Evolutionary conservation across 2,329 filamentous ascomycete species (phyloP).

Genomic region (Trichoderma aggressivum): DNA sequence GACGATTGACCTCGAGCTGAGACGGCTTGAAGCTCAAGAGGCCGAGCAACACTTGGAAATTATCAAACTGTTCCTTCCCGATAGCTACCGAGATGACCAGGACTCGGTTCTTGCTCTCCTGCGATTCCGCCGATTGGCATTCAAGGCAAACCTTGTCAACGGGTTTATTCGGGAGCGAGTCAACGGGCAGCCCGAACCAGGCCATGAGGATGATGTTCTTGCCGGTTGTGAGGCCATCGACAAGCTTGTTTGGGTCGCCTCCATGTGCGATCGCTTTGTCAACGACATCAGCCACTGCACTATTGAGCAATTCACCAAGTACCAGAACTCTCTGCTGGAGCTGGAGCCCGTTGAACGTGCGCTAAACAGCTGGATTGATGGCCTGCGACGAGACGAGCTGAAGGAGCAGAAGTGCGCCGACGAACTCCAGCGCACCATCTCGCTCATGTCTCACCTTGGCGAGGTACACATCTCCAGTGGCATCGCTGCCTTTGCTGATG

Average conservation of each 20-base stretch:
- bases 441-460: slow-evolving; percentile 80
- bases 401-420: slow-evolving; percentile 78
- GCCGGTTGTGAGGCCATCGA: slow-evolving; percentile 77
- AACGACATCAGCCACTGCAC: slow-evolving; percentile 76
- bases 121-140: slow-evolving; percentile 80
- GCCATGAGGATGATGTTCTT: slow-evolving; percentile 75
- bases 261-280: slow-evolving; percentile 80
- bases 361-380: slow-evolving; percentile 84
- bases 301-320: slow-evolving; percentile 71
- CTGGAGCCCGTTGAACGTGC: slow-evolving; percentile 88
- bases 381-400: slow-evolving; percentile 76
- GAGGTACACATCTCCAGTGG: slow-evolving; percentile 72
- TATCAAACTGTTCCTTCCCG: slow-evolving; percentile 82
- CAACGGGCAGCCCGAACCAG: slow-evolving; percentile 61
- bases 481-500: slow-evolving; percentile 71
- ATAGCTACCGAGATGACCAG: slow-evolving; percentile 73
- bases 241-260: slow-evolving; percentile 78
- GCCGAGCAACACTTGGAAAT: slow-evolving; percentile 85
- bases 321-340: slow-evolving; percentile 78
- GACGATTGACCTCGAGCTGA: slow-evolving; percentile 86
- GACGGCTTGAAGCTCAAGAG: slow-evolving; percentile 83
- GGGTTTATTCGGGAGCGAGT: slow-evolving; percentile 76
- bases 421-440: slow-evolving; percentile 79
- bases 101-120: slow-evolving; percentile 87
- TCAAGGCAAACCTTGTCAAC: slow-evolving; percentile 79